Conservation (phyloP, 306 rosid species). For the Macrotyloma uniflorum region DNA sequence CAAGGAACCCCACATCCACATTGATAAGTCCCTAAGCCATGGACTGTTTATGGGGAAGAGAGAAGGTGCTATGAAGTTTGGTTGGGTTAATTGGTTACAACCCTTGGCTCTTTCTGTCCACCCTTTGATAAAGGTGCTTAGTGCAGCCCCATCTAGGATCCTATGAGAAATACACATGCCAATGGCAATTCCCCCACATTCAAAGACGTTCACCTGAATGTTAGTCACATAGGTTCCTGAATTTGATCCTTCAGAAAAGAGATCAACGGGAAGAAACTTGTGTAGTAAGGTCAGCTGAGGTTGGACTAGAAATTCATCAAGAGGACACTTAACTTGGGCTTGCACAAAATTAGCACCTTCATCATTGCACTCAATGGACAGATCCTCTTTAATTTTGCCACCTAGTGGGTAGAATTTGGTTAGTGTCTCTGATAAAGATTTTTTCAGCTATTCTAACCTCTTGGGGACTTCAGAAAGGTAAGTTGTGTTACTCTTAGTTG, state of each 20-base stretch:
- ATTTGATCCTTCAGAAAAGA: slow-evolving; percentile 3
- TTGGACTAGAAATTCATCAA: slow-evolving; percentile 26
- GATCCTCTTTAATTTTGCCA: slow-evolving; percentile 48
- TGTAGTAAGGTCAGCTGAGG: slow-evolving; percentile 15
- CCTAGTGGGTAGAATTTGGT: slow-evolving; percentile 55
- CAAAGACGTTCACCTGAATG: slow-evolving; percentile 50
- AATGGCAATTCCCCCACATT: slow-evolving; percentile 61
- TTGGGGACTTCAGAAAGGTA: slow-evolving; percentile 6
- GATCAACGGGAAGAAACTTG: slow-evolving; percentile 39
- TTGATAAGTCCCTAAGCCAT: slow-evolving; percentile 6
- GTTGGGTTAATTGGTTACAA: not conserved
- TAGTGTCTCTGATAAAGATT: slow-evolving; percentile 54
- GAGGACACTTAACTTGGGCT: slow-evolving; percentile 34
- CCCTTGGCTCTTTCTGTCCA: slow-evolving; percentile 42
- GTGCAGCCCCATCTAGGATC: slow-evolving; percentile 49
- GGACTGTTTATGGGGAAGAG: slow-evolving; percentile 30
- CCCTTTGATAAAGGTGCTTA: slow-evolving; percentile 44
- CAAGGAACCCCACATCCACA: not conserved
- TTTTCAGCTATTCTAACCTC: slow-evolving; percentile 36
- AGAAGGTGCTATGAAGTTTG: slow-evolving; percentile 35
- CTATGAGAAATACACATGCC: slow-evolving; percentile 52
- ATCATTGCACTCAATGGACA: slow-evolving; percentile 50
- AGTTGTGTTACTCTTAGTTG: not conserved
- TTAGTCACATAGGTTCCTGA: slow-evolving; percentile 33
- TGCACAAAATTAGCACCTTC: slow-evolving; percentile 42